Evolutionary conservation across 176 grass and related monocot species (phyloP), one percentile per base, ranked within the genome.

Genomic region (Melocanna baccifera): DNA sequence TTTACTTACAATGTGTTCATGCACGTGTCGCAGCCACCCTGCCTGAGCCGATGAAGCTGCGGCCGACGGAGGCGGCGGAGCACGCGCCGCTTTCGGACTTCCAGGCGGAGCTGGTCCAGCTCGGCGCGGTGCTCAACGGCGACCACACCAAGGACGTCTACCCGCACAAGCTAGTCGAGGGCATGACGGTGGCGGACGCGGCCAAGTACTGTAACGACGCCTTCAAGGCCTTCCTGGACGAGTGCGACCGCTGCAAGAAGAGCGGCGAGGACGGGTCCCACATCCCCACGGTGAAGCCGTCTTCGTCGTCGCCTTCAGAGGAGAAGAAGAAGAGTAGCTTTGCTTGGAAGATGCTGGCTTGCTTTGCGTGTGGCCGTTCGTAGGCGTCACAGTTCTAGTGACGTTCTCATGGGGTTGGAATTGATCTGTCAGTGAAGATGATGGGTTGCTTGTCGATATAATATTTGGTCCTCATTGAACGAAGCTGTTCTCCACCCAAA

Each of bases 131-230:
- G 45, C 84, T 93, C 45, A 92, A 96, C 57, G 93, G 93, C 29
- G 94, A 96, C 75, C 76, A 87, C 77, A 16, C 53, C n/a, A 83
- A 85, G 64, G 88, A 78, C 20, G 56, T 26, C 22, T 94, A 94
- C 42, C 94, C 92, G 1, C 19, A 88, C 78, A 90, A 86, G 66
- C 89, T 97, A 70, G 84, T 90, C 58, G 82, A 97, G 39, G 91
- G 78, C 19, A 93, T 93, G 95, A 97, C 90, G 18, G 95, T 97
- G 66, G 90, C 84, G 1, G 58, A 84, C 10, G 92, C 88, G 3
- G 90, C 81, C 53, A 80, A 39, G 22, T 97, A 93, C 71, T 86
- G 85, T 74, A 43, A 73, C 14, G 51, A 68, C 32, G 90, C 90
- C 10, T 88, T 86, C 78, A 42, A 58, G 41, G 74, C 48, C 5